Evolutionary conservation across 805 yeast species (phyloP).

Genomic region (Yamadazyma ubonensis): DNA sequence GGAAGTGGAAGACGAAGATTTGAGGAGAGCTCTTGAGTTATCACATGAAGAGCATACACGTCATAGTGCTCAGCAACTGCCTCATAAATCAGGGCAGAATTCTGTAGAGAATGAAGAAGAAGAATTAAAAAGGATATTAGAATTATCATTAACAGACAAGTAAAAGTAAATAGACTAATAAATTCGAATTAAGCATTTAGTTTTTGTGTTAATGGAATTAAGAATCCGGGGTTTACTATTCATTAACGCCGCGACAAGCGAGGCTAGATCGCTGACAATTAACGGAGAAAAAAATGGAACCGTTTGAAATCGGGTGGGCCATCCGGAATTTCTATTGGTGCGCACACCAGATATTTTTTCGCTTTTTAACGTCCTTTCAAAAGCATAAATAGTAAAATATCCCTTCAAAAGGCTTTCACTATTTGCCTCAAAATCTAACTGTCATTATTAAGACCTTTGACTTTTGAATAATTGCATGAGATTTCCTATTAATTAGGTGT

Average conservation of each 20-base stretch:
- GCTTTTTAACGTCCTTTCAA: not conserved
- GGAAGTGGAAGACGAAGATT: conserved; percentile 3
- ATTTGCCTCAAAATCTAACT: too few relatives aligned
- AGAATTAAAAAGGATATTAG: conserved; percentile 13
- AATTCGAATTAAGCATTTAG: too few relatives aligned
- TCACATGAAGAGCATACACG: conserved; percentile 1
- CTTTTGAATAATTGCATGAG: too few relatives aligned
- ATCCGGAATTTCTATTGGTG: not conserved
- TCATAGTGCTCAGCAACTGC: not conserved
- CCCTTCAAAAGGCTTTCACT: conserved; percentile 2
- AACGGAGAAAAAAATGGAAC: conserved; percentile 1
- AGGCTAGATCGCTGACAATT: not conserved
- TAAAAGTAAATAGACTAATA: not conserved
- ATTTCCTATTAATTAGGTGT: too few relatives aligned
- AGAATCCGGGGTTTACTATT: too few relatives aligned
- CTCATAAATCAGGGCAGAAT: not conserved
- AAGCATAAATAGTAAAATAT: conserved; percentile 1
- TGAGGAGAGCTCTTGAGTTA: not conserved
- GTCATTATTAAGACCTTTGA: too few relatives aligned
- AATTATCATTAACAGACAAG: conserved; percentile 14
- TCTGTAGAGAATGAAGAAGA: conserved; percentile 8
- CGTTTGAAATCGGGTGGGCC: conserved; percentile 1
- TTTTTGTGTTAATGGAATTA: too few relatives aligned
- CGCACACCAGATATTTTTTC: conserved; percentile 1
- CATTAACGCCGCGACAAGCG: too few relatives aligned